Conservation (phyloP, 192 early-diverging fungal species). For the Podila epigama region DNA sequence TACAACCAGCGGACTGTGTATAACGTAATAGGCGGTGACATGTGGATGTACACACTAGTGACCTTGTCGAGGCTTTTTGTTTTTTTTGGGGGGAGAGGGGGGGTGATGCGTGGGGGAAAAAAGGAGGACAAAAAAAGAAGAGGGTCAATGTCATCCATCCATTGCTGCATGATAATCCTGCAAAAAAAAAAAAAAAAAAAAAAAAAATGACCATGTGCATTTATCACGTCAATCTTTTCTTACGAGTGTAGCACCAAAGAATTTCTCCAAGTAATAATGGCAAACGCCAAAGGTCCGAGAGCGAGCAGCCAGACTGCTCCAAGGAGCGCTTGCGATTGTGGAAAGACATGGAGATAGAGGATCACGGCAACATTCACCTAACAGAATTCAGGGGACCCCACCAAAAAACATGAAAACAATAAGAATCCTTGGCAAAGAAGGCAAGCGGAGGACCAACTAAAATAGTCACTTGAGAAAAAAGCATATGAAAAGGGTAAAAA, state of each 20-base stretch:
- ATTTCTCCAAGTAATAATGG: slow-evolving; percentile 69
- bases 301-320: slow-evolving; percentile 54
- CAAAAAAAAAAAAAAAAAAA: neutral
- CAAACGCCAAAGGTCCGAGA: slow-evolving; percentile 71
- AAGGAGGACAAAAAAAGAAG: neutral
- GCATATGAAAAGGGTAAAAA: no score
- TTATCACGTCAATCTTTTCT: neutral
- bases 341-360: slow-evolving; percentile 60
- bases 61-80: slow-evolving; percentile 68
- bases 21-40: slow-evolving; percentile 64
- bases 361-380: slow-evolving; percentile 63
- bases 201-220: neutral
- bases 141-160: slow-evolving; percentile 21
- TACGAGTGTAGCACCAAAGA: slow-evolving; percentile 46
- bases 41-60: slow-evolving; percentile 71
- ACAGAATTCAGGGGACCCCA: neutral
- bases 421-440: no score
- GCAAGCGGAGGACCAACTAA: no score
- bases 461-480: no score
- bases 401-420: neutral
- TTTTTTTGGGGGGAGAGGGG: no score
- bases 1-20: slow-evolving; percentile 69
- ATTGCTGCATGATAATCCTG: neutral
- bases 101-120: no score
- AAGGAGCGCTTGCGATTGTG: slow-evolving; percentile 41